These are phyloP conservation scores for Oenanthe javanica DNA, from an alignment of 140 eudicot genomes.

Conservation along the genomic window DNA sequence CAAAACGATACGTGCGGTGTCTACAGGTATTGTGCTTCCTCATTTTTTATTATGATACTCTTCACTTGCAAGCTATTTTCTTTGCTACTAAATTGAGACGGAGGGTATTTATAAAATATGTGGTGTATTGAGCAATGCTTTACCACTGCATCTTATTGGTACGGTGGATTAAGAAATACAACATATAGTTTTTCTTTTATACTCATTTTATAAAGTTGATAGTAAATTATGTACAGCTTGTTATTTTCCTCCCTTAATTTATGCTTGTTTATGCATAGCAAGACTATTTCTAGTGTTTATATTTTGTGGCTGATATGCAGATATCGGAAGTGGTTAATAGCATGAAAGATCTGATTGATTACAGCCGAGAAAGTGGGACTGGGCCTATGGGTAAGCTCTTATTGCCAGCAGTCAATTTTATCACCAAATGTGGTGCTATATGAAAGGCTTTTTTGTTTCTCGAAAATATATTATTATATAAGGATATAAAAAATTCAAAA, in stretches of 20 bases:
- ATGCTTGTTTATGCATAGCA: background rate
- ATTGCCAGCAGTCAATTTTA: background rate
- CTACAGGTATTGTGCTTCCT: constrained; percentile 60
- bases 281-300: constrained; percentile 6
- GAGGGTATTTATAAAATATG: background rate
- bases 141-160: background rate
- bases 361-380: constrained; percentile 76
- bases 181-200: background rate
- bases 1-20: constrained; percentile 97
- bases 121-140: background rate
- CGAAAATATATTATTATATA: background rate
- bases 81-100: background rate
- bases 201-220: background rate
- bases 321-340: constrained; percentile 99
- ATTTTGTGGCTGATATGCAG: constrained; percentile 38
- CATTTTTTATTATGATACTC: background rate
- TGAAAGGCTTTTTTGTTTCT: background rate
- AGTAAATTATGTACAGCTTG: no score
- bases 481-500: background rate
- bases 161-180: background rate
- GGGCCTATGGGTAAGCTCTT: constrained; percentile 91
- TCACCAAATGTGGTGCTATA: background rate
- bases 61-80: background rate
- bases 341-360: constrained; percentile 98
- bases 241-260: background rate